Conservation (phyloP, 2,329 filamentous ascomycete genomes). For the Phialocephala subalpina region DNA sequence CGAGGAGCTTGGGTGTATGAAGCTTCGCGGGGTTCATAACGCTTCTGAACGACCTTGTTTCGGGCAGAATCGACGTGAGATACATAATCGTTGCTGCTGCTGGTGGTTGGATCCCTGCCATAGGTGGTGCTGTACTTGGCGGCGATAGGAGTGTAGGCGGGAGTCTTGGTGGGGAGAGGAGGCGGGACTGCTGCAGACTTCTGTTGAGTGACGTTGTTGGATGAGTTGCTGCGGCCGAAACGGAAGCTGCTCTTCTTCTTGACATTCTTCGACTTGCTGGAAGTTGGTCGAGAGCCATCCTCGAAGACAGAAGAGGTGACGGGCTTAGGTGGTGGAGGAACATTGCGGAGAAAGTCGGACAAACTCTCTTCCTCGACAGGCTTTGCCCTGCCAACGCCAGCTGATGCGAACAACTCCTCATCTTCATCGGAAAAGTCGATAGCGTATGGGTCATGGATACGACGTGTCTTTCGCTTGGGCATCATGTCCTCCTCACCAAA, state of each 20-base stretch:
- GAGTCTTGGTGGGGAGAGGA: conserved; percentile 45
- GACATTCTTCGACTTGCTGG: conserved; percentile 47
- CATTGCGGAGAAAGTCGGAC: conserved; percentile 76
- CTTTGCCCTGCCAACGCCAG: conserved; percentile 30
- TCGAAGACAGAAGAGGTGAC: conserved; percentile 30
- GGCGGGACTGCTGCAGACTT: conserved; percentile 35
- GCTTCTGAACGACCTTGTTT: conserved; percentile 55
- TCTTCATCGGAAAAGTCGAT: conserved; percentile 73
- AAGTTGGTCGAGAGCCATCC: conserved; percentile 22
- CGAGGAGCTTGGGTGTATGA: conserved; percentile 36
- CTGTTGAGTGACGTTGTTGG: conserved; percentile 33
- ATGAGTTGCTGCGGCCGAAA: conserved; percentile 51
- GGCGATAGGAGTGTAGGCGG: conserved; percentile 41
- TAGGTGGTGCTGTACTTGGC: conserved; percentile 60
- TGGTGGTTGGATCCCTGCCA: conserved; percentile 54
- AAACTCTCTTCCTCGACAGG: conserved; percentile 65
- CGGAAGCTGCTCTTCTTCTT: conserved; percentile 72
- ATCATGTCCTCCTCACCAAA: conserved; percentile 52
- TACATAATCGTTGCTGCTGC: conserved; percentile 43
- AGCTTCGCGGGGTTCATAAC: conserved; percentile 50
- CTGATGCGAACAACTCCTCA: conserved; percentile 36
- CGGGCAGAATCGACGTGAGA: conserved; percentile 35
- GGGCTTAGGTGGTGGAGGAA: conserved; percentile 67
- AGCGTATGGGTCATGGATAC: conserved; percentile 90
- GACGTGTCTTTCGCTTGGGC: conserved; percentile 77